Evolutionary conservation across 192 early-diverging fungal species (phyloP), one percentile per base, ranked within the genome.

Genomic region (Funneliformis mosseae): DNA sequence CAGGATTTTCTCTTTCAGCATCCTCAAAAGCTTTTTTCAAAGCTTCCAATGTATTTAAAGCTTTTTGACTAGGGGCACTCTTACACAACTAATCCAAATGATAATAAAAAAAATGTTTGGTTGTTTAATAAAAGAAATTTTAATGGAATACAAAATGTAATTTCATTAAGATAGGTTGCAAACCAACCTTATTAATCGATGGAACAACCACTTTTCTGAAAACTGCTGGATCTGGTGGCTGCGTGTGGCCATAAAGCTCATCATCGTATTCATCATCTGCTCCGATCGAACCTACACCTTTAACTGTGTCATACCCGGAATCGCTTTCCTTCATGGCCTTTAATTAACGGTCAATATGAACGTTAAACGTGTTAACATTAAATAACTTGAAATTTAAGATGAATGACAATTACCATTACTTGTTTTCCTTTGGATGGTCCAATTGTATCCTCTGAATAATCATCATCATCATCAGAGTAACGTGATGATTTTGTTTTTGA

Each of bases 1-100:
- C 87, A 5, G 87, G 87, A 38, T 80, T 81, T 78, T 88, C 87
- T 12, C 76, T 55, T 73, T 88, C 87, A 23, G 79, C 85, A 27
- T 82, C 64, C 9, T 83, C 74, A 50, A 88, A 86, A 41, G 87
- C 83, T 62, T 77, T 79, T 77, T 76, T 79, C 39, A 88, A 69
- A 12, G 74, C 77, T 46, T 88, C 87, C 28, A 88, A 66, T 16
- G 87, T 85, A 27, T 80, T 81, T 76, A 82, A 81, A 66, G 82
- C 84, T 45, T 83, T 81, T 25, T 76, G 66, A 25, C 78, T 78
- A 38, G 81, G 79, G 33, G 85, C 84, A 0, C 48, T 62, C 16
- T 62, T 67, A 48, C 83, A 83, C 11, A 88, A 73, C 83, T 88
- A 25, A 5, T 68, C 14, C n/a, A 70, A 61, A 81, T 71, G 4